Evolutionary conservation across 768 basidiomycete species (phyloP), one percentile per base, ranked within the genome.

Genomic region (Postia placenta): DNA sequence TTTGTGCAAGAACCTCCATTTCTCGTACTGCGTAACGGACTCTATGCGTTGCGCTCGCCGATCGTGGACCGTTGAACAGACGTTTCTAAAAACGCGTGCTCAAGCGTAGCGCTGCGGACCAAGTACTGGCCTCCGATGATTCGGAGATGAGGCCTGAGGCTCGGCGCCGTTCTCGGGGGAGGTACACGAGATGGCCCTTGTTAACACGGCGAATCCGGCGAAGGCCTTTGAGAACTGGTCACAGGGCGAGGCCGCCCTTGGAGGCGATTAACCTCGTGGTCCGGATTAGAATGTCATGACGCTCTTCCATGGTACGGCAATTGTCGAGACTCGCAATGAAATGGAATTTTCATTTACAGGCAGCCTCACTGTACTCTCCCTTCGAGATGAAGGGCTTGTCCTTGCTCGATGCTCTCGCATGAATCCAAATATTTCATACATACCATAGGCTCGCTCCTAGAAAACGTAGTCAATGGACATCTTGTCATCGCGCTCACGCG

Each of bases 151-250:
- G 65, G 0, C 60, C 62, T 11, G 57, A 63, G 5, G 60, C 69
- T 0, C 60, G 69, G 19, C 56, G 67, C 30, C 55, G 71, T 17
- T 50, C 46, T 1, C 12, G 12, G 66, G 67, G 5, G 62, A 69
- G n/a, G 49, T 68, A 11, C 54, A 54, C 9, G 55, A 51, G 3
- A 58, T 65, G 42, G 70, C 69, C 12, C 42, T 50, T n/a, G 51
- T 47, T 14, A 63, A 63, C 6, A 48, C 56, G 11, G 61, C 73
- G 15, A 28, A 56, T 11, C 54, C 63, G 19, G 41, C 51, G 30
- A 57, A 58, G n/a, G 60, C 69, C 11, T 67, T 65, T 2, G 71
- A 69, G 11, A 72, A 67, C 52, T 71, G 68, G 71, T 56, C 60
- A 20, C 61, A 67, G 38, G 56, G 58, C 7, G 22, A 50, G 3